Percentiles rank a stretch among this genome's conserved stretches.
phyloP scores from a whole-genome alignment of 2,329 filamentous ascomycete genomes.

The Stachybotrys chartarum region DNA sequence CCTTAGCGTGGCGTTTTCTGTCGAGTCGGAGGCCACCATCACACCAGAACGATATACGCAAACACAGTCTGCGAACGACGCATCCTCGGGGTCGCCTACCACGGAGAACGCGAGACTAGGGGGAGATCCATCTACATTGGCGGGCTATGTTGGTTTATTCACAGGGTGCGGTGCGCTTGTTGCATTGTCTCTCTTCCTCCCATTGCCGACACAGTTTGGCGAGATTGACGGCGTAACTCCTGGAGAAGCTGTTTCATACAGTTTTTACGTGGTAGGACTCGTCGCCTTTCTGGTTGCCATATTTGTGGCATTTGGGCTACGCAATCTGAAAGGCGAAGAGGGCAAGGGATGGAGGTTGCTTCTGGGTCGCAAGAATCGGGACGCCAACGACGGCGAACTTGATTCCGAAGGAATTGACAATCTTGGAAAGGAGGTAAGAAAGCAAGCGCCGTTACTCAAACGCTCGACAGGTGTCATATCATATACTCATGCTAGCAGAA shows the following conservation, averaged over 20 bases:
- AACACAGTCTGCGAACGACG: conserved; percentile 21
- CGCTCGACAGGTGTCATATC: conserved; percentile 4
- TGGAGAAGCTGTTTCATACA: conserved; percentile 67
- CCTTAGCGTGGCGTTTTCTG: conserved; percentile 56
- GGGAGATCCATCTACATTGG: conserved; percentile 55
- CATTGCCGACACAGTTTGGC: conserved; percentile 73
- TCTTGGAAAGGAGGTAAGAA: background rate
- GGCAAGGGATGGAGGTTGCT: conserved; percentile 63
- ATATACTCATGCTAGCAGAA: conserved; percentile 11
- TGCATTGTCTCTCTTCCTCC: conserved; percentile 74
- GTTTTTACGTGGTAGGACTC: conserved; percentile 78
- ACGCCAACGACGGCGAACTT: conserved; percentile 7
- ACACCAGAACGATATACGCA: conserved; percentile 55
- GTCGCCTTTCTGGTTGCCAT: conserved; percentile 67
- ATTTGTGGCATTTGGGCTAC: conserved; percentile 73
- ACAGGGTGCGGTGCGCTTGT: conserved; percentile 88
- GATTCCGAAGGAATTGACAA: background rate
- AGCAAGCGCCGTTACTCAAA: background rate
- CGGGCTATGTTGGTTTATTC: conserved; percentile 85
- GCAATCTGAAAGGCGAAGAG: conserved; percentile 62
- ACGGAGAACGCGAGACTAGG: conserved; percentile 15
- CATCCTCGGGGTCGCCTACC: conserved; percentile 7
- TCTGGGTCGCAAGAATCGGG: conserved; percentile 30
- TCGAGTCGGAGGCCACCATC: conserved; percentile 69
- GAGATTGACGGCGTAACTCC: conserved; percentile 65